Evolutionary conservation across 768 basidiomycete species (phyloP), one percentile per base, ranked within the genome.

Genomic region (Cystoderma amianthinum): DNA sequence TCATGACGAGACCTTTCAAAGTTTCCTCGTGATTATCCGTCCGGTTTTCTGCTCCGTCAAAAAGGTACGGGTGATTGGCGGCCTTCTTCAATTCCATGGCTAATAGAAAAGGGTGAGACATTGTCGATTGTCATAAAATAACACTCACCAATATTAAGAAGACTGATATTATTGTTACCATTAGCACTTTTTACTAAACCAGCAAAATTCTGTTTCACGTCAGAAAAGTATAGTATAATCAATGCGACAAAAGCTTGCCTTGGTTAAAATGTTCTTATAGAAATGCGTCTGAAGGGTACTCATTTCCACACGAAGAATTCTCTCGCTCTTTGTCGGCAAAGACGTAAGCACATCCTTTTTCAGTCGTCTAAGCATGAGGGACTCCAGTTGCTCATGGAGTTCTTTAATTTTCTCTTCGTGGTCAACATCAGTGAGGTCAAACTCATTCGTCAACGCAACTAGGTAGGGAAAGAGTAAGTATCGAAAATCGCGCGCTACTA

Each of bases 71-170:
- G 54, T 99, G 96, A 56, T 98, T 98, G 19, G 91, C 92, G 1
- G 94, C 93, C 62, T 99, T 98, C 72, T 98, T 98, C 38, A 98
- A 71, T 60, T 98, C 96, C 94, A 99, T 96, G 1, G 95, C 95
- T 86, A n/a, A n/a, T n/a, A n/a, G n/a, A n/a, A n/a, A n/a, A n/a
- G n/a, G 48, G 6, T 42, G 25, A 21, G 39, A 33, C 22, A 39
- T 3, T 16, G 39, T 12, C 34, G 37, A 42, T 38, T 47, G 36
- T 20, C 32, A 19, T 23, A 41, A 39, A 21, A 23, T 20, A 19
- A 36, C 6, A 62, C 75, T 44, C 42, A 85, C 84, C 85, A 41
- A 99, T 95, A 58, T 99, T 99, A 58, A 99, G 78, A 57, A 99
- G 65, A 58, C 88, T 97, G 61, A 93, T 95, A 60, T 90, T 93